Conservation (phyloP, 257 asterid genomes). For the Coffea canephora region DNA sequence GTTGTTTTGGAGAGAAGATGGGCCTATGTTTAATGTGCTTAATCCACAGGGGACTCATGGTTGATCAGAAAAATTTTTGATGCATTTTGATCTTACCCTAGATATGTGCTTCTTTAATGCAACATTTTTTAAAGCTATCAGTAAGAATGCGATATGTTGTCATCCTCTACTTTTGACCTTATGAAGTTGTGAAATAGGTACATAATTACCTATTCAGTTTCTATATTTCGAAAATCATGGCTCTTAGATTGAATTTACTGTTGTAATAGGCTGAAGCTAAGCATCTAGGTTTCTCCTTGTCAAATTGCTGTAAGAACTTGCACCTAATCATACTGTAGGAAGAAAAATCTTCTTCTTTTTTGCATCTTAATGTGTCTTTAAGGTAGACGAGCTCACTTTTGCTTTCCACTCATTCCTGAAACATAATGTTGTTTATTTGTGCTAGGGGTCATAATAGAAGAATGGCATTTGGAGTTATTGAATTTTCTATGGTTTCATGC, state of each 20-base stretch:
- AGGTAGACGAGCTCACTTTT: neutral
- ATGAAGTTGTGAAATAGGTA: neutral
- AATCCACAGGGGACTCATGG: neutral
- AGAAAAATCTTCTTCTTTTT: neutral
- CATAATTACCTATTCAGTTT: neutral
- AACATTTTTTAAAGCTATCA: neutral
- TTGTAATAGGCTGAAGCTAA: neutral
- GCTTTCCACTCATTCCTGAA: neutral
- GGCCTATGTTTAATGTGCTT: neutral
- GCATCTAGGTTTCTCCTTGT: neutral
- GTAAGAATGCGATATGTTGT: neutral
- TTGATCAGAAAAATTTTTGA: neutral
- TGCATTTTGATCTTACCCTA: neutral
- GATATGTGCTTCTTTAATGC: neutral
- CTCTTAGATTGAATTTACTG: neutral
- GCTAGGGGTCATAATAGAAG: neutral
- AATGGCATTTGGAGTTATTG: neutral
- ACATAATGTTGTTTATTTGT: neutral
- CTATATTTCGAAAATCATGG: neutral
- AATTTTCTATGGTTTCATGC: constrained; percentile 21
- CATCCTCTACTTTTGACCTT: neutral
- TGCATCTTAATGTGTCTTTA: neutral
- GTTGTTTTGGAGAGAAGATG: neutral
- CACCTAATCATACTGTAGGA: neutral
- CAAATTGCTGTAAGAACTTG: neutral